Evolutionary conservation across 2,329 filamentous ascomycete genomes (phyloP), one percentile per base, ranked within the genome.

Genomic region (Septoria linicola): DNA sequence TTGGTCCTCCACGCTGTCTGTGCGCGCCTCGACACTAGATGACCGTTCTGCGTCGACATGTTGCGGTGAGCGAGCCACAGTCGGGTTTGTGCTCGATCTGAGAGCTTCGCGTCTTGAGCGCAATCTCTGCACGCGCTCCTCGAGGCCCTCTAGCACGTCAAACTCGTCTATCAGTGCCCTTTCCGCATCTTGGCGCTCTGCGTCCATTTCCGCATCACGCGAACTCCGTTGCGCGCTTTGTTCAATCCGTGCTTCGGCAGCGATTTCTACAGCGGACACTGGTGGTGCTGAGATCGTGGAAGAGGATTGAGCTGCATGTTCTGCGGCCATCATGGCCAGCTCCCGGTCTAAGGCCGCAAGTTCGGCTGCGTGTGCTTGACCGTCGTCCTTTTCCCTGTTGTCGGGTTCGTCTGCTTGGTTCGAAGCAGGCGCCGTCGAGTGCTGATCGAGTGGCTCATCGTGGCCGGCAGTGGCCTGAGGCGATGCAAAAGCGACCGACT

Each of bases 291-390:
- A 70, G 41, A 77, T 75, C 6, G 72, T 72, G 2, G 60, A 44
- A 10, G 59, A 51, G 4, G 61, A 45, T 20, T 39, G 31, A 4
- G 35, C 36, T 31, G 17, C 17, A 39, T 50, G 49, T 20, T 41
- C 51, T n/a, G 53, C 48, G 46, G 67, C 65, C 41, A 66, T 50
- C 14, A 57, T 59, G 6, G 83, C 85, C 49, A 95, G 83, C 47
- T 95, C 88, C 2, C 87, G 87, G 67, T 96, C 86, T 66, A 95
- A 95, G 7, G 88, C 88, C 1, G 88, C 83, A 7, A 88, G 72
- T 34, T 73, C 71, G 17, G 37, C 59, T 4, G 47, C 36, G 47
- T 63, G 60, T 23, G 54, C 47, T 3, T 56, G 56, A 16, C 61
- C 57, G 10, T 57, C 41, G 13, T 49, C 51, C 45, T 32, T 23